A percentile compares a stretch with the other conserved stretches of the same genome.
Conservation (phyloP, 2,329 filamentous ascomycete species). For the Calonectria naviculata region DNA sequence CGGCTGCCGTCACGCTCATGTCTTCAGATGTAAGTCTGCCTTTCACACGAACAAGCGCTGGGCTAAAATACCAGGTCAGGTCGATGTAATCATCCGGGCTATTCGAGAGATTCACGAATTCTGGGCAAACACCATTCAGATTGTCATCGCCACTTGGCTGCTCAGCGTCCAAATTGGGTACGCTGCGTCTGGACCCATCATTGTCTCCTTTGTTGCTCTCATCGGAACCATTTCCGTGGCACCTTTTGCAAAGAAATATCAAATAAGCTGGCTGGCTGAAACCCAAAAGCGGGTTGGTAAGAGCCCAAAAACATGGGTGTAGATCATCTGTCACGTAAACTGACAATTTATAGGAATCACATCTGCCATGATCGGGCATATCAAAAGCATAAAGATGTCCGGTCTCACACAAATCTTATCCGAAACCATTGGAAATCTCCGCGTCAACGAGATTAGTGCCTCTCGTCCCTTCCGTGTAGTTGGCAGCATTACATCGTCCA, state of each 20-base stretch:
- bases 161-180: constrained; percentile 48
- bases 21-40: constrained; percentile 48
- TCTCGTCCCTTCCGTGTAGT: constrained; percentile 48
- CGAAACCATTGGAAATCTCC: constrained; percentile 41
- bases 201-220: constrained; percentile 43
- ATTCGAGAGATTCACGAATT: constrained; percentile 49
- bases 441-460: constrained; percentile 49
- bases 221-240: constrained; percentile 39
- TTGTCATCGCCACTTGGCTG: constrained; percentile 47
- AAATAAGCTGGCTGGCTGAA: constrained; percentile 38
- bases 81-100: constrained; percentile 50
- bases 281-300: constrained; percentile 43
- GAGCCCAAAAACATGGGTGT: background rate
- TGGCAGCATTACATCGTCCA: constrained; percentile 46
- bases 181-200: constrained; percentile 46
- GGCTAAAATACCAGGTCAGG: constrained; percentile 29
- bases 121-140: constrained; percentile 50
- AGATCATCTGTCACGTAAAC: background rate
- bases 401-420: constrained; percentile 48
- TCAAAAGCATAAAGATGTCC: constrained; percentile 56
- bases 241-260: constrained; percentile 43
- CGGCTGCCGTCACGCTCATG: constrained; percentile 53
- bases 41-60: background rate
- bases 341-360: constrained; percentile 37
- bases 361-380: constrained; percentile 49